Base-by-base conservation (phyloP, 2,329 filamentous ascomycete species). In the Monosporascus sp. region DNA sequence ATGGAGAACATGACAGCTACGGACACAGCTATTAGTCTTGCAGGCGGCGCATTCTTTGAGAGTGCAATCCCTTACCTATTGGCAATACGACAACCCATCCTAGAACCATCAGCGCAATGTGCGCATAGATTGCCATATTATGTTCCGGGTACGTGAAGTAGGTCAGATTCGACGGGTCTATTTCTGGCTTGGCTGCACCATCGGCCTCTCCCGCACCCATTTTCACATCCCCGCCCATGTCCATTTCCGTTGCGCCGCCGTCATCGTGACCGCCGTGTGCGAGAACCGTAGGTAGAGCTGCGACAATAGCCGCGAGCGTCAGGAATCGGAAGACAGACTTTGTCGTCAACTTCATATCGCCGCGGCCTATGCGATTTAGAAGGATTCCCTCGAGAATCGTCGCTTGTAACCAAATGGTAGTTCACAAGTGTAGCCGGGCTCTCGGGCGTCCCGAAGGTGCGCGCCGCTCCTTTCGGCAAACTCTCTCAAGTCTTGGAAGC, bases 1-100 rank as follows among this genome's bases (percentile, higher is more conserved):
- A 96, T 77, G 52, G 90, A 96, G 58, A 97, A 78, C 84, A 97
- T 90, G 48, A 96, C 85, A 59, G 83, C 90, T 94, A 61, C 18
- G 53, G 43, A 38, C 37, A 4, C 6, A 47, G 11, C 22, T 17
- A 43, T 65, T 54, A 63, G 61, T 46, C 37, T 25, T 24, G 22
- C 31, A 15, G 38, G n/a, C 11, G 6, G 20, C 31, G 9, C 11
- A 11, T n/a, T 14, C 37, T 22, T 47, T 20, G 17, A 31, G 24
- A 37, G 39, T 22, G 31, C 17, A 18, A 27, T 22, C 20, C 27
- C 56, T 70, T 74, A 87, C 88, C 83, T 59, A 87, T 69, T 49
- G 88, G 88, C 53, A 91, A 74, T 52, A 88, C 65, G 38, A 90
- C 76, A 35, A 85, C 74, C 88, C 88, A 92, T 20, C 79, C 81